Conservation (phyloP, 192 early-diverging fungal genomes). For the Mortierella alpina region DNA sequence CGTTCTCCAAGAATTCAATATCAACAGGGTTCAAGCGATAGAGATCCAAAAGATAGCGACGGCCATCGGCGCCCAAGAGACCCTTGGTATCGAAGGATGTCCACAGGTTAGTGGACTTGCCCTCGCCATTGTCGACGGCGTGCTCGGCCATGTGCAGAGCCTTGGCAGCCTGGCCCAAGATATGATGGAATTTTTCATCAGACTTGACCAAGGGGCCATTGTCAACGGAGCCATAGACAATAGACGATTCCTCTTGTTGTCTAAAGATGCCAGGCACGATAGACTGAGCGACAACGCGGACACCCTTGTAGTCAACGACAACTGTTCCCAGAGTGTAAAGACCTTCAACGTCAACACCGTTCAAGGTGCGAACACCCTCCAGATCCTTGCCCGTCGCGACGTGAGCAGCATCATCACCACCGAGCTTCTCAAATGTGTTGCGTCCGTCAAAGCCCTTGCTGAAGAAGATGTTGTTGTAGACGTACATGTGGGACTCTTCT, state of each 20-base stretch:
- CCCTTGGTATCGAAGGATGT: conserved; percentile 94
- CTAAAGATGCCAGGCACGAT: conserved; percentile 87
- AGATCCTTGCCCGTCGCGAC: conserved; percentile 96
- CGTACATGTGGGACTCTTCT: conserved; percentile 84
- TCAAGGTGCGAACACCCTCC: conserved; percentile 84
- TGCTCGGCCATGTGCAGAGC: conserved; percentile 86
- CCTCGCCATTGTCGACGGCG: conserved; percentile 75
- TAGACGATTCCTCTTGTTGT: conserved; percentile 76
- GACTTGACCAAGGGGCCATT: conserved; percentile 78
- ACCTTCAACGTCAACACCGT: conserved; percentile 80
- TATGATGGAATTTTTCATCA: conserved; percentile 80
- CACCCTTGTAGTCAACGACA: conserved; percentile 93
- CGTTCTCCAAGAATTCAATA: conserved; percentile 85
- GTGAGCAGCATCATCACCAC: conserved; percentile 91
- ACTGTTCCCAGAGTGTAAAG: conserved; percentile 90
- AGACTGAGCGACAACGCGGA: conserved; percentile 91
- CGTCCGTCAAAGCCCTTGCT: conserved; percentile 89
- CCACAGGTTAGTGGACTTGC: conserved; percentile 70
- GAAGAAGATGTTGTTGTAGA: conserved; percentile 98
- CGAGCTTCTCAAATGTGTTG: conserved; percentile 83
- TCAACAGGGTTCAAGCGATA: conserved; percentile 93
- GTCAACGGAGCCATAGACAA: conserved; percentile 94
- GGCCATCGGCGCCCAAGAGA: conserved; percentile 89
- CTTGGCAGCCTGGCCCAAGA: conserved; percentile 77
- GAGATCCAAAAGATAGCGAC: conserved; percentile 93